Evolutionary conservation across 2,329 filamentous ascomycete genomes (phyloP), one percentile per base, ranked within the genome.

Genomic region (Fulvia fulva): DNA sequence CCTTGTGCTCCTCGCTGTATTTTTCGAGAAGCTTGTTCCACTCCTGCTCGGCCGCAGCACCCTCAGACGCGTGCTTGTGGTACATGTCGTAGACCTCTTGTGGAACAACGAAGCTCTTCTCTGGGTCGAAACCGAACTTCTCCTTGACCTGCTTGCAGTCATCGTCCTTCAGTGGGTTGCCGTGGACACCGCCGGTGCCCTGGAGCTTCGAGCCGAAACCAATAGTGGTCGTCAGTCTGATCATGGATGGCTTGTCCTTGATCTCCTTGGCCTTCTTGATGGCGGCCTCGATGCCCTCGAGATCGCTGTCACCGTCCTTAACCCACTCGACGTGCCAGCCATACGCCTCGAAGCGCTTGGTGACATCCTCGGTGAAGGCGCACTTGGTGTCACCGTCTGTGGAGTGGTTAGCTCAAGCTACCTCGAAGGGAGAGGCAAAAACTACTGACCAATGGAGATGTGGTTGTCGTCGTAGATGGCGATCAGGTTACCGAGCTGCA

Each of bases 401-500:
- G 45, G 41, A 34, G 51, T 22, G 43, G 58, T 68, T 44, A 68
- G 65, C 49, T 53, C 19, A 22, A 23, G 8, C 23, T 21, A 16
- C n/a, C n/a, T 16, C 25, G 19, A 43, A 23, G 37, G 44, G 2
- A 14, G 43, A 19, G 30, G 23, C 37, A 3, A 16, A 11, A 43
- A 7, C 16, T 26, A 61, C 82, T 74, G 74, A 87, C 85, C 84
- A 70, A 87, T 87, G 67, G 85, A 96, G 74, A 99, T 97, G 78
- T 96, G 89, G 86, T 99, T 99, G 83, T 99, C 94, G 75, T 99
- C 94, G 78, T 93, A 99, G 79, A 99, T 84, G 78, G 85, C 87
- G 78, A 97, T 97, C 73, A 99, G 83, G 84, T 97, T 99, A 75
- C 93, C 94, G 66, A 99, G 87, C 84, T 97, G 89, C 77, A 97